phyloP scores from a whole-genome alignment of 495 filamentous ascomycete genomes.

The Aspergillus ellipticus region DNA sequence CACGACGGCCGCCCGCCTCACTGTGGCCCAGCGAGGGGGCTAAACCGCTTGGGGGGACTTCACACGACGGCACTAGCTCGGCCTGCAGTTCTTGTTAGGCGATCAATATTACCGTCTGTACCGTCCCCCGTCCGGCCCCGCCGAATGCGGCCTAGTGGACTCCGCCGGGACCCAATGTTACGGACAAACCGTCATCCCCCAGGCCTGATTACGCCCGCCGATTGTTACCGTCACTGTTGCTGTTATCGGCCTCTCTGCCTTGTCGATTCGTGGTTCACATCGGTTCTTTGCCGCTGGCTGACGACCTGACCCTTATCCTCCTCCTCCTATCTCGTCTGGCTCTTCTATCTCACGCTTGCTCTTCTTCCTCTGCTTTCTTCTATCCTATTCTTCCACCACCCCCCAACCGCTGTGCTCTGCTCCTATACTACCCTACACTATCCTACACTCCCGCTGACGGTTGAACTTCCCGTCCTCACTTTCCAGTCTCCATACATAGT shows the following conservation, averaged over 20 bases:
- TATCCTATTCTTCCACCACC: not conserved
- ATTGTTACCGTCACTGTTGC: slow-evolving; percentile 12
- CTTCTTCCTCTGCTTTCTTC: slow-evolving; percentile 9
- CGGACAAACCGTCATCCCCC: slow-evolving; percentile 7
- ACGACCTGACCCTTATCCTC: not conserved
- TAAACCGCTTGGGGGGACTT: not conserved
- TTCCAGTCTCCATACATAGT: not conserved
- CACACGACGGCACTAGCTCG: not conserved
- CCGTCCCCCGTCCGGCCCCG: too few relatives aligned
- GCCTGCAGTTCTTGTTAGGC: not conserved
- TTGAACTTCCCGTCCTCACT: not conserved
- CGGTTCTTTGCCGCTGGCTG: slow-evolving; percentile 1
- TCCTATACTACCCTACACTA: not conserved
- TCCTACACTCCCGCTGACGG: slow-evolving; percentile 1
- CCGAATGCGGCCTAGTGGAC: not conserved
- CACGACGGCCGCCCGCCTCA: slow-evolving; percentile 1
- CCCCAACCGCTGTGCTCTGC: too few relatives aligned
- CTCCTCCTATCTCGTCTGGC: slow-evolving; percentile 1
- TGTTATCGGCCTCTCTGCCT: slow-evolving; percentile 1
- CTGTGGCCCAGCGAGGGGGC: not conserved
- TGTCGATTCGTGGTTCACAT: slow-evolving; percentile 9
- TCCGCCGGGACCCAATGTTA: slow-evolving; percentile 5
- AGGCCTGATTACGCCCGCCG: not conserved
- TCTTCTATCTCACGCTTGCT: slow-evolving; percentile 15
- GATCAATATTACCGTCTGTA: slow-evolving; percentile 4